Evolutionary conservation across 176 grass and related monocot genomes (phyloP), one percentile per base, ranked within the genome.

Genomic region (Eragrostis curvula): DNA sequence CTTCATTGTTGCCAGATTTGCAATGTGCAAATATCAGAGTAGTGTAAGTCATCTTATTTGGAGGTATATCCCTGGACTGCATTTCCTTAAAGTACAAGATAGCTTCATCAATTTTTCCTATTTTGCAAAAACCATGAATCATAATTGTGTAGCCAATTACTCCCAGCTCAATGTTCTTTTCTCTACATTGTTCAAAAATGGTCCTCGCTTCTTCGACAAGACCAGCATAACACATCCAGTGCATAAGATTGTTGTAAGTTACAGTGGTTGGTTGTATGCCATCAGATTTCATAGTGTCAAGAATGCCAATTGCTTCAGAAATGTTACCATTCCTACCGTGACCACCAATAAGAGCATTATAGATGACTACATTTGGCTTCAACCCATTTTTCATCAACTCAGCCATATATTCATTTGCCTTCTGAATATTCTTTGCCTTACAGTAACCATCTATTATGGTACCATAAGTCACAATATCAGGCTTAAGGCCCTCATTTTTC

Each of bases 31-130:
- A 85, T 68, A 97, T 97, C 62, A 97, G 78, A 63, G 66, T 85
- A 52, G 95, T 97, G 71, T 94, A 97, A 66, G 95, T 97, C 44
- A 87, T 21, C 68, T 94, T 97, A 80, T 97, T 97, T 75, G 92
- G 95, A 51, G 78, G 21, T 90, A 97, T 74, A 51, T 67, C 77
- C 78, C 67, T 92, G 56, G 73, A 64, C 41, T 12, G 59, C 95
- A 97, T 97, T 77, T 94, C 88, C 74, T 97, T 73, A 25, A 92
- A 92, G 41, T 90, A 71, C 66, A 81, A 87, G 27, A 56, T 18
- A 61, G 92, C 95, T 90, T 97, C 88, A 85, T 85, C 83, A 79
- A 87, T 94, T 87, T 97, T 85, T 73, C 90, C 92, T 82, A 89
- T 87, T 88, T 82, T 92, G 78, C 90, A 92, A 69, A 88, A 87